These are phyloP conservation scores for Beauveria varroae DNA, from an alignment of 2,329 filamentous ascomycete species.

Conservation along the genomic window DNA sequence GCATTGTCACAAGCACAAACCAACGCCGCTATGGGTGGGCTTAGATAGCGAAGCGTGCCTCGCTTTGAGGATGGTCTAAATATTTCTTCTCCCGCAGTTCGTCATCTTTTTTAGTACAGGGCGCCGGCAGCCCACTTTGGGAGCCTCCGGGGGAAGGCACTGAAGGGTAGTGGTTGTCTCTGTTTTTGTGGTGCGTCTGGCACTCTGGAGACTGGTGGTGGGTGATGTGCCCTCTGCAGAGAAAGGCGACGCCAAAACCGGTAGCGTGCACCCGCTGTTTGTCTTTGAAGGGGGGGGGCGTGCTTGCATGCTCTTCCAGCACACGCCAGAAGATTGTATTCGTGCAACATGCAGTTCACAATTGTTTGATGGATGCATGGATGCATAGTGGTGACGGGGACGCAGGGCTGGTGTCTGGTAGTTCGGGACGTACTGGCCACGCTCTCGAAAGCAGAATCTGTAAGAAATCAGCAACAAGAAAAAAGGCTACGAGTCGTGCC, in stretches of 20 bases:
- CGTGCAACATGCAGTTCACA: background rate
- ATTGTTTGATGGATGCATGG: background rate
- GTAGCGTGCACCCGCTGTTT: background rate
- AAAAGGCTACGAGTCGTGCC: too few relatives aligned
- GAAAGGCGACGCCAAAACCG: background rate
- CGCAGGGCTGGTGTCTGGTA: too few relatives aligned
- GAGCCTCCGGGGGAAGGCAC: too few relatives aligned
- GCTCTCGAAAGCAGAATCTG: too few relatives aligned
- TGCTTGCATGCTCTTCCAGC: background rate
- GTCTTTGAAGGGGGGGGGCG: background rate
- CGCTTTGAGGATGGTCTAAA: background rate
- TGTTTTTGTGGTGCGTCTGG: too few relatives aligned
- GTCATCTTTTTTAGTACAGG: background rate
- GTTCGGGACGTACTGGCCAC: too few relatives aligned
- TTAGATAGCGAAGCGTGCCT: background rate
- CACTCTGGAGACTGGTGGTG: background rate
- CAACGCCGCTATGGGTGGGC: background rate
- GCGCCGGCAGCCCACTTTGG: background rate
- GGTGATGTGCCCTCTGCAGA: background rate
- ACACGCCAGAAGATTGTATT: background rate
- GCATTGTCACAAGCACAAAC: too few relatives aligned
- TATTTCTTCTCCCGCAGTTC: background rate
- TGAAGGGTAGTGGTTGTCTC: too few relatives aligned
- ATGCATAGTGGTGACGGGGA: too few relatives aligned
- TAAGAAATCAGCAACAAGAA: too few relatives aligned